Evolutionary conservation across 2,329 filamentous ascomycete genomes (phyloP).

Genomic region (Pseudopyricularia javanii): DNA sequence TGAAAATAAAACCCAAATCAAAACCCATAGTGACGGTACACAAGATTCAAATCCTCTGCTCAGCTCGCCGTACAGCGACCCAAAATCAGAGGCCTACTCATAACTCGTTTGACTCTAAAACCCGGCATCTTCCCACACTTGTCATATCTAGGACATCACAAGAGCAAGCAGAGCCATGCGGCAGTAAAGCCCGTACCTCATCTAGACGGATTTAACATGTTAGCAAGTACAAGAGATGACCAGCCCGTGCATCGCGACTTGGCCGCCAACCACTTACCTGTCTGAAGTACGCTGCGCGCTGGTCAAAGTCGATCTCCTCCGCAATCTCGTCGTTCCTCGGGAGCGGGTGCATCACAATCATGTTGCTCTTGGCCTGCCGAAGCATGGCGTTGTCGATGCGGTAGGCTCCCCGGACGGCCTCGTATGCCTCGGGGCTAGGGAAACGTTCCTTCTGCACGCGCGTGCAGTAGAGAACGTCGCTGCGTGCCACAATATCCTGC

Average conservation of each 20-base stretch:
- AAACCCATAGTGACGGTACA: background rate
- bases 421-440: slow-evolving; percentile 66
- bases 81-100: background rate
- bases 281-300: slow-evolving; percentile 94
- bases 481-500: slow-evolving; percentile 71
- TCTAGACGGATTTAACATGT: slow-evolving; percentile 43
- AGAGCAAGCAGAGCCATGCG: slow-evolving; percentile 94
- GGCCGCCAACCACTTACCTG: slow-evolving; percentile 58
- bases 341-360: slow-evolving; percentile 91
- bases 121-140: too few species aligned
- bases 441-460: slow-evolving; percentile 96
- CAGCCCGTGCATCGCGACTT: background rate
- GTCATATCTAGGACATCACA: slow-evolving; percentile 50
- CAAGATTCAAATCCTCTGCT: background rate
- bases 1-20: background rate
- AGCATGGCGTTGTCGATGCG: slow-evolving; percentile 83
- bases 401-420: slow-evolving; percentile 78
- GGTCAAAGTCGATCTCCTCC: slow-evolving; percentile 96
- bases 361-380: slow-evolving; percentile 81
- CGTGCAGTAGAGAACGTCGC: slow-evolving; percentile 93
- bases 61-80: background rate
- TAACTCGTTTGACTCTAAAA: background rate
- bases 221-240: slow-evolving; percentile 18
- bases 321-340: slow-evolving; percentile 87
- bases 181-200: slow-evolving; percentile 95